phyloP scores from a whole-genome alignment of 371 early-diverging fungal species.

The Mucor velutinosus region DNA sequence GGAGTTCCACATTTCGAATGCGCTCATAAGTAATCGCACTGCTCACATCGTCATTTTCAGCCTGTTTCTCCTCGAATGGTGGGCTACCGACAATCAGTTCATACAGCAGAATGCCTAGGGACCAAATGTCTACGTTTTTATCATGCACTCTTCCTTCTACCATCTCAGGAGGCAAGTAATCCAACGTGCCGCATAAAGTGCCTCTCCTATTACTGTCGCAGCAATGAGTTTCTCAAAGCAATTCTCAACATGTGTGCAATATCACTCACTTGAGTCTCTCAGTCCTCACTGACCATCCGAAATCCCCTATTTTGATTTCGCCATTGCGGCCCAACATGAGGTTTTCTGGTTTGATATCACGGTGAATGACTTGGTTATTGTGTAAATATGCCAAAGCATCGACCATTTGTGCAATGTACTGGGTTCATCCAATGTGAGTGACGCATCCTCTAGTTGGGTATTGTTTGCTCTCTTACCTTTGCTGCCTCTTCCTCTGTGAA shows the following conservation, averaged over 20 bases:
- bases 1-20: slow-evolving; percentile 85
- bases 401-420: slow-evolving; percentile 91
- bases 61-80: slow-evolving; percentile 88
- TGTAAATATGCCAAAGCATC: slow-evolving; percentile 86
- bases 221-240: neutral
- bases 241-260: neutral
- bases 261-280: slow-evolving; percentile 35
- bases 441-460: neutral
- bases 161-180: slow-evolving; percentile 98
- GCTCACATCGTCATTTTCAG: neutral
- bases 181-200: slow-evolving; percentile 97
- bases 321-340: slow-evolving; percentile 71
- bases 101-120: slow-evolving; percentile 85
- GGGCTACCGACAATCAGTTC: slow-evolving; percentile 96
- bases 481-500: slow-evolving; percentile 85
- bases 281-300: slow-evolving; percentile 54
- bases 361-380: slow-evolving; percentile 93
- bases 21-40: slow-evolving; percentile 76
- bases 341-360: slow-evolving; percentile 98
- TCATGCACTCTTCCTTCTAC: slow-evolving; percentile 75
- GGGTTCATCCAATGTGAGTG: slow-evolving; percentile 45
- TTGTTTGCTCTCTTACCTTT: slow-evolving; percentile 59
- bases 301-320: slow-evolving; percentile 54
- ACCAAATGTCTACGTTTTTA: slow-evolving; percentile 86
- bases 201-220: slow-evolving; percentile 57